phyloP scores from a whole-genome alignment of 495 filamentous ascomycete genomes.

The Daldinia concentrica region DNA sequence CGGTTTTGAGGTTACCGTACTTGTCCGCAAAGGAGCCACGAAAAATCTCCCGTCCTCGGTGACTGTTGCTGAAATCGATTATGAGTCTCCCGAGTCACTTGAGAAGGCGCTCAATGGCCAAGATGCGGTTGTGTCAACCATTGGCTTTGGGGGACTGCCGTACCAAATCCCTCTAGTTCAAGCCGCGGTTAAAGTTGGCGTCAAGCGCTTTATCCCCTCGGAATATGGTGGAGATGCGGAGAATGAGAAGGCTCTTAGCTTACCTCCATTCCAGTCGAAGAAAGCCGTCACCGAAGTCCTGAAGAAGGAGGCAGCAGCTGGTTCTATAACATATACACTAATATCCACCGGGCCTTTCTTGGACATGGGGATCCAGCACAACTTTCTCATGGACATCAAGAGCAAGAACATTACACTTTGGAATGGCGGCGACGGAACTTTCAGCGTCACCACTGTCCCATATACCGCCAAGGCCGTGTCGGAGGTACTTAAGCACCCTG shows the following conservation, averaged over 20 bases:
- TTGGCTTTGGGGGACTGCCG: constrained; percentile 46
- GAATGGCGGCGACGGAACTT: constrained; percentile 56
- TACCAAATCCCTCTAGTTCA: constrained; percentile 62
- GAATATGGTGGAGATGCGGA: constrained; percentile 61
- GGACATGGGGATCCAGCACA: constrained; percentile 50
- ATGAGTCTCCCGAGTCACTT: constrained; percentile 59
- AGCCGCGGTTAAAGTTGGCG: constrained; percentile 62
- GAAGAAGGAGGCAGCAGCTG: constrained; percentile 44
- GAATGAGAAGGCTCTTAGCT: constrained; percentile 32
- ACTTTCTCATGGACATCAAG: constrained; percentile 52
- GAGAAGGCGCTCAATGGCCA: constrained; percentile 57
- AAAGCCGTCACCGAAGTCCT: constrained; percentile 48
- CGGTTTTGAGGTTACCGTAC: constrained; percentile 64
- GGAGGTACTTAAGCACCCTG: constrained; percentile 54
- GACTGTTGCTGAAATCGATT: constrained; percentile 58
- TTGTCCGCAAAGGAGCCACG: constrained; percentile 57
- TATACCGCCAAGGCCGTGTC: constrained; percentile 54
- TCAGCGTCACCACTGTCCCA: constrained; percentile 54
- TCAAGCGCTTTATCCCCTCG: constrained; percentile 67
- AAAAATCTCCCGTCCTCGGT: constrained; percentile 50
- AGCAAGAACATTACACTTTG: constrained; percentile 51
- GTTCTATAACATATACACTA: constrained; percentile 54
- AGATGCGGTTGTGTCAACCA: constrained; percentile 62
- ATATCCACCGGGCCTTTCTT: constrained; percentile 55
- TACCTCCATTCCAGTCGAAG: constrained; percentile 55